Evolutionary conservation across 2,329 filamentous ascomycete species (phyloP), one percentile per base, ranked within the genome.

Genomic region (Akanthomyces muscarius): DNA sequence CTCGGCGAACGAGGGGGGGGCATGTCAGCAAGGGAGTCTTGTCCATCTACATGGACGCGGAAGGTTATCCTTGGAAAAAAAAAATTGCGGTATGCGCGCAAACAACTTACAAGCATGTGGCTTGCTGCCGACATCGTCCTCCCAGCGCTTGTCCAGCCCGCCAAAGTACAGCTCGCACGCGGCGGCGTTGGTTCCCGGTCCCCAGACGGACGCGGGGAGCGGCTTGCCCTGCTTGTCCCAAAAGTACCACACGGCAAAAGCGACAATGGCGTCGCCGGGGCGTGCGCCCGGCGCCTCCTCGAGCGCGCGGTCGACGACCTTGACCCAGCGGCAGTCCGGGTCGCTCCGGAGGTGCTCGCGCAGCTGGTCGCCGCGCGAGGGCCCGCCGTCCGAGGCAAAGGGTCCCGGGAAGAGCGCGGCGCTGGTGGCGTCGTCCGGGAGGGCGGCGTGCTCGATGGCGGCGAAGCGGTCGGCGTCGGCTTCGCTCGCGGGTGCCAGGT

Each of bases 241-340:
- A 50, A 59, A 59, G 23, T 59, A 59, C 55, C 55, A 59, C 21
- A 59, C 44, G 28, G 55, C 28, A 38, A 59, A 59, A 28, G 55
- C 55, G n/a, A 59, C 16, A n/a, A 10, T 38, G 14, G 55, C 55
- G 7, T 48, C 44, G 6, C 48, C 42, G 18, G 25, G 41, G 36
- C 41, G 4, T 21, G 21, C 1, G 33, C 52, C 28, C 13, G 8
- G 13, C 5, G 8, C 33, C 33, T 41, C 55, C 18, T 58, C 55
- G n/a, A 48, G 21, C 4, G n/a, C 42, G 28, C 44, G 42, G 45
- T 59, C 55, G 42, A 59, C 44, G n/a, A 59, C 44, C 28, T 59
- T 59, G 28, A 59, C 55, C 55, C 55, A 59, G 42, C 16, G 42
- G 45, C 55, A 59, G 30, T 72, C 69, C 4, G 55, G 42, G 45